Conservation (phyloP, 148 eudicot species). For the Rhododendron ovatum region DNA sequence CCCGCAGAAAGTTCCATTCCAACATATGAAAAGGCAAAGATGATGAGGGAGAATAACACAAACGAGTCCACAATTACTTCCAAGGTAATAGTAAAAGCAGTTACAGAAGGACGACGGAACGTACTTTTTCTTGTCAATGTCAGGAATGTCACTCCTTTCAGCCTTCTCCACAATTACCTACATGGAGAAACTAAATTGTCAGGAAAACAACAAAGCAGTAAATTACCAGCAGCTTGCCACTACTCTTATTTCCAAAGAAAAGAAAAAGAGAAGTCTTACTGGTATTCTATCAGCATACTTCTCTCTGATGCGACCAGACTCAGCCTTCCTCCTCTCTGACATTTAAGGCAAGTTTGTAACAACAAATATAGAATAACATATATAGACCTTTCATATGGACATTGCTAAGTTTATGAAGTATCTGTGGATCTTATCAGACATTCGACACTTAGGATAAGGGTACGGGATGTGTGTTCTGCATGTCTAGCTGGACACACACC, state of each 20-base stretch:
- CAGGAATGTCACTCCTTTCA: conserved; percentile 48
- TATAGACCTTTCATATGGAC: background rate
- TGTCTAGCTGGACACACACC: background rate
- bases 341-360: background rate
- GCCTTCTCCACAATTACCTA: conserved; percentile 65
- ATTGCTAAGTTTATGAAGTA: background rate
- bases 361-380: background rate
- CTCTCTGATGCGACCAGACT: conserved; percentile 51
- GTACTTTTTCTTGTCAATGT: conserved; percentile 62
- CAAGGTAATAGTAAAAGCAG: background rate
- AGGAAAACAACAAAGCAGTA: background rate
- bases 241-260: background rate
- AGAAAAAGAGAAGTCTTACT: conserved; percentile 23
- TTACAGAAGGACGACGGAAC: background rate
- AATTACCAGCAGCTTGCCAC: background rate
- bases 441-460: background rate
- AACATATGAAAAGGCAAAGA: background rate
- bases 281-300: conserved; percentile 63
- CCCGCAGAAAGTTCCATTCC: background rate
- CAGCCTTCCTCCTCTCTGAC: conserved; percentile 46
- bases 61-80: background rate
- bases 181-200: conserved; percentile 3
- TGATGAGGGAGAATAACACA: background rate
- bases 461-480: background rate
- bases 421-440: background rate